phyloP scores from a whole-genome alignment of 805 yeast species.

The Myxozyma melibiosi region DNA sequence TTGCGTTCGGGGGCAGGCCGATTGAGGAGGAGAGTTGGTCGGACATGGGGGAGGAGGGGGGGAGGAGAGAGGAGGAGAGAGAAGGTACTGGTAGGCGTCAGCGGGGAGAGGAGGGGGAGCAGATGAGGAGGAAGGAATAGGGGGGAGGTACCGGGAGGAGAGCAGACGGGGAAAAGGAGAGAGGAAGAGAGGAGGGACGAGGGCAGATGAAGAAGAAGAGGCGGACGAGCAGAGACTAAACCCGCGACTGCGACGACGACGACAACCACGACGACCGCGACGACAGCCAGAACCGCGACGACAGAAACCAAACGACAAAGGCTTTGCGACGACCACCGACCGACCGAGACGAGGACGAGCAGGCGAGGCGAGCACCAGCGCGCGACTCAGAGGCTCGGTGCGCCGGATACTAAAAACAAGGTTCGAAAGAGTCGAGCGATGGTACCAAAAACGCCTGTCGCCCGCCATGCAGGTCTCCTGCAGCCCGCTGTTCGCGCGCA shows the following conservation, averaged over 20 bases:
- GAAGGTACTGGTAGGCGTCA: not conserved
- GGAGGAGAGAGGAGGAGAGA: not conserved
- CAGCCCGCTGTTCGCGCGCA: conserved; percentile 10
- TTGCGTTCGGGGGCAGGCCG: not conserved
- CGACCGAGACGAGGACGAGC: not conserved
- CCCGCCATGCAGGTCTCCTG: not conserved
- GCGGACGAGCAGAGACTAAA: not conserved
- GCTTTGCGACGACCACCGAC: too few relatives aligned
- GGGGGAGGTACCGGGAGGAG: not conserved
- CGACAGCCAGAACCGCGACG: too few relatives aligned
- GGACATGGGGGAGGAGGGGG: not conserved
- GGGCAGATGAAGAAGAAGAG: not conserved
- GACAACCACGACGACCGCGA: too few relatives aligned
- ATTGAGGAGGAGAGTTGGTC: not conserved
- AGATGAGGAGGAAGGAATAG: not conserved
- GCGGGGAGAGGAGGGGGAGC: not conserved
- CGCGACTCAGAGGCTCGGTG: too few relatives aligned
- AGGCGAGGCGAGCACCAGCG: too few relatives aligned
- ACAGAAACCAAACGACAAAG: too few relatives aligned
- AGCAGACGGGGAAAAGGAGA: not conserved
- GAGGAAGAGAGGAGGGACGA: not conserved
- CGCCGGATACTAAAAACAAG: too few relatives aligned
- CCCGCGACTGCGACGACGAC: too few relatives aligned
- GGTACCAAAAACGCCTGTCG: not conserved
- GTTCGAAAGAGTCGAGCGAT: not conserved